Base-by-base conservation (phyloP, 768 basidiomycete genomes). In the Xerocomellus amylosporus region DNA sequence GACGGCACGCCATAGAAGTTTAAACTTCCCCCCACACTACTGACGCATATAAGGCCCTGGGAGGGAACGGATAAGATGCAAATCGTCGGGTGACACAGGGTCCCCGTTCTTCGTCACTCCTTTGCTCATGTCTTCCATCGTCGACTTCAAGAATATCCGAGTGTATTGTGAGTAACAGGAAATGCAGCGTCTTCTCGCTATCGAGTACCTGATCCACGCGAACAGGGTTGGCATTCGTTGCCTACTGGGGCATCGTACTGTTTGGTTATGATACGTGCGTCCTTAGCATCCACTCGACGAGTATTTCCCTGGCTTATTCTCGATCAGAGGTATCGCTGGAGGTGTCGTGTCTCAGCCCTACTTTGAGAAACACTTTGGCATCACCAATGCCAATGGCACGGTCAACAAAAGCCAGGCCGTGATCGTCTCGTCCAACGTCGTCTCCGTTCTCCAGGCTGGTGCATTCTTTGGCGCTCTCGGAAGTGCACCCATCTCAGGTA, bases 381-480 rank as follows among this genome's bases (percentile, higher is more conserved):
- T 88, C 49, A 66, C 74, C 47, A 73, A 78, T 34, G 49, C 72
- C 2, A 67, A 80, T 50, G 82, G 82, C 22, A 62, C 61, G 2
- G 65, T 69, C 39, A 70, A 84, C 65, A 62, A 65, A 20, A 57
- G 56, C 22, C 69, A 74, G 36, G 60, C 69, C 19, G 79, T 86
- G 52, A 73, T 76, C 5, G 75, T 93, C n/a, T 86, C 85, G 0
- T 86, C 87, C 40, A 91, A 89, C 59, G 86, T 95, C 40, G 93
- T 94, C 17, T 90, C 92, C 4, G 88, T 93, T 5, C 77, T 94
- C 10, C 92, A 93, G 66, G 89, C 85, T 5, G 90, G 90, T 12
- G 89, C 90, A 1, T 93, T 93, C 78, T 93, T 93, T 64, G 93
- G 92, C 53, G 89, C 91, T 14, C 67, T 95, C 7, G 79, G 80